Evolutionary conservation across 1,284 basidiomycete genomes (phyloP), one percentile per base, ranked within the genome.

Genomic region (Cryptococcus sp.): DNA sequence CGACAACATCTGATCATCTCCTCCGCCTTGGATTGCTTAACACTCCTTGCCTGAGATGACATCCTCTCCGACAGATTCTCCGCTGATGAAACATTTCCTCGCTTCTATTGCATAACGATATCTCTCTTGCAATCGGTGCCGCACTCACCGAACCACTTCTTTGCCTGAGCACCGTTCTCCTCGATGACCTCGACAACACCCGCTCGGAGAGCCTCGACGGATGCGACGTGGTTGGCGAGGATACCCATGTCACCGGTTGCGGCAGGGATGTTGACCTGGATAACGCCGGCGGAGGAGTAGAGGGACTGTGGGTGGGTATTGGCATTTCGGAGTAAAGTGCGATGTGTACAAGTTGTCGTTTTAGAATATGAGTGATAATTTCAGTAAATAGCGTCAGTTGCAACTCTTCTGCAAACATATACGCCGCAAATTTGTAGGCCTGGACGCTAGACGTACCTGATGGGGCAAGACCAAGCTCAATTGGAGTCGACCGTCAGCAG

Each of bases 221-320:
- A 89, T 46, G 93, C 87, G 59, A 96, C 93, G 81, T 98, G 93
- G 84, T 94, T 94, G 70, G 94, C 91, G 65, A 97, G 86, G 74
- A 97, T 90, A 84, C 94, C 93, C 93, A 97, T 96, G 80, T 96
- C 93, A 79, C 93, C 94, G n/a, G 91, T 88, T 57, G 87, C 89
- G 50, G 93, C 94, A 46, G 93, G 82, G 68, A 96, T 82, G 82
- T 95, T 96, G 69, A 97, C 93, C 80, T 96, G 93, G 38, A 90
- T 86, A 61, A 95, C 93, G 79, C 93, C 91, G 68, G 86, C 79
- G 29, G 91, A 90, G 58, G 85, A 85, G 84, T 87, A 95, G 77
- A 97, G 86, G 54, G 92, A 82, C 93, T 96, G 72, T 51, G 23
- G 48, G 23, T 49, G 17, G 43, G 26, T 20, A 17, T 17, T 37